These are phyloP conservation scores for Botrytis deweyae DNA, from an alignment of 2,329 filamentous ascomycete species.

Conservation along the genomic window DNA sequence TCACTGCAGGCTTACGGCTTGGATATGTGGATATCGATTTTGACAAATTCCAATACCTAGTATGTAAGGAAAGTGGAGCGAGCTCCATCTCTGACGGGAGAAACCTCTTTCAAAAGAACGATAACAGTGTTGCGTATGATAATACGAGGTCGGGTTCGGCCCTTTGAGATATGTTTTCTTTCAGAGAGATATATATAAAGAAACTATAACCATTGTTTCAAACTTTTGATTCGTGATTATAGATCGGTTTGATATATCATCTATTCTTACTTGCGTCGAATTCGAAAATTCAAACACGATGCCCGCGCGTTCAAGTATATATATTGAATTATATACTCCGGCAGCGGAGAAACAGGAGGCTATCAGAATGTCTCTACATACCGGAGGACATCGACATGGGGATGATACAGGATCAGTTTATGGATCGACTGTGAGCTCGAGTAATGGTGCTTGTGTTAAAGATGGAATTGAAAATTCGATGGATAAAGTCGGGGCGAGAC, in stretches of 20 bases:
- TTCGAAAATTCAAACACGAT: not conserved
- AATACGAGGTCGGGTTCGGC: conserved; percentile 7
- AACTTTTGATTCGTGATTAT: not conserved
- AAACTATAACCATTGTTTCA: not conserved
- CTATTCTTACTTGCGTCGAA: not conserved
- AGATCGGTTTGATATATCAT: not conserved
- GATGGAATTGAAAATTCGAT: not conserved
- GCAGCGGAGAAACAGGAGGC: conserved; percentile 17
- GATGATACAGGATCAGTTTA: not conserved
- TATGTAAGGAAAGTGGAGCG: not conserved
- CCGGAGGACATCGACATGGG: conserved; percentile 13
- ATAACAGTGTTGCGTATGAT: not conserved
- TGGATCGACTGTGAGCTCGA: not conserved
- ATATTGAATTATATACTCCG: conserved; percentile 17
- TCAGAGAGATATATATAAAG: conserved; percentile 8
- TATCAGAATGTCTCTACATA: conserved; percentile 16
- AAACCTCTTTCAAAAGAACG: not conserved
- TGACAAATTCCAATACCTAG: conserved; percentile 6
- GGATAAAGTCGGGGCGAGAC: not conserved
- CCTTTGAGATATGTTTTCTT: not conserved
- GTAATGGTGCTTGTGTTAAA: not conserved
- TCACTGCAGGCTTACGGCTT: conserved; percentile 19
- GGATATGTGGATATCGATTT: not conserved
- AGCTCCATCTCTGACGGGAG: conserved; percentile 16
- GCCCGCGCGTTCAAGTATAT: conserved; percentile 20